phyloP scores from a whole-genome alignment of 73 alveolate genomes.

The Paramecium caudatum region DNA sequence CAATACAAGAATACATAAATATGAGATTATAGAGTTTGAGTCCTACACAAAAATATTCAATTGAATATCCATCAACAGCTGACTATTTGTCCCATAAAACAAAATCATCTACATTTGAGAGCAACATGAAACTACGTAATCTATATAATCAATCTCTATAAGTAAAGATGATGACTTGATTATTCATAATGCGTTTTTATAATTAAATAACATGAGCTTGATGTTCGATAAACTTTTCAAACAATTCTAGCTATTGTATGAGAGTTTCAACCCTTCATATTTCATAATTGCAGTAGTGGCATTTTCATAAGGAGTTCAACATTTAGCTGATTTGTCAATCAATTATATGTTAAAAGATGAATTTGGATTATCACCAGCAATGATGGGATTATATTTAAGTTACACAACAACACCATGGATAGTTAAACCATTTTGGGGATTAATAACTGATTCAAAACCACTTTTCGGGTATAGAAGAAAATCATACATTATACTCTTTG shows the following conservation, averaged over 20 bases:
- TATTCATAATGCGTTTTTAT: constrained; percentile 35
- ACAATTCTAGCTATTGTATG: neutral
- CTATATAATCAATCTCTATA: neutral
- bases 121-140: constrained; percentile 9
- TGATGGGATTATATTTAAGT: constrained; percentile 72
- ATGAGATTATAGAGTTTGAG: constrained; percentile 36
- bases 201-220: constrained; percentile 5
- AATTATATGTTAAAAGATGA: constrained; percentile 79
- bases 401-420: constrained; percentile 85
- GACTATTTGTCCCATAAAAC: constrained; percentile 32
- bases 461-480: constrained; percentile 89
- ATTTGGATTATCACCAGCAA: constrained; percentile 75
- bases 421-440: constrained; percentile 96
- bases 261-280: constrained; percentile 33
- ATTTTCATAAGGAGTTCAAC: constrained; percentile 58
- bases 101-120: constrained; percentile 10
- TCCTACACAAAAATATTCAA: constrained; percentile 26
- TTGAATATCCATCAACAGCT: constrained; percentile 61
- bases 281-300: constrained; percentile 38
- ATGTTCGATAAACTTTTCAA: constrained; percentile 10
- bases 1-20: constrained; percentile 15
- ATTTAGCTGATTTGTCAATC: constrained; percentile 77
- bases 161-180: neutral
- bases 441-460: constrained; percentile 93
- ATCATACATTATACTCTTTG: constrained; percentile 88